Conservation (phyloP, 148 eudicot genomes). For the Suaeda aralocaspica region DNA sequence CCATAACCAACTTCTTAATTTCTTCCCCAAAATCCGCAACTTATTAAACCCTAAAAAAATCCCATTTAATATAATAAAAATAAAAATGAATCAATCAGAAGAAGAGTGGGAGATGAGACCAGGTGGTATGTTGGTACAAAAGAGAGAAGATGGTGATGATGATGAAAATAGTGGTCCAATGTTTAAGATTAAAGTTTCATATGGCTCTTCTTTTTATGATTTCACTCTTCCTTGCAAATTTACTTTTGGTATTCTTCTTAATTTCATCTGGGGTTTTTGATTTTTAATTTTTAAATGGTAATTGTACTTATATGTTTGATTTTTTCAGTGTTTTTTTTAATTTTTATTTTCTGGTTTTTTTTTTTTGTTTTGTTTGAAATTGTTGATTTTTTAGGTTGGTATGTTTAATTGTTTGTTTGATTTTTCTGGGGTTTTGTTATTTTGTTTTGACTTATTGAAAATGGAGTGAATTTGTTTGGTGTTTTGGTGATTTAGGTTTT, state of each 20-base stretch:
- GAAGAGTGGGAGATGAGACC: slow-evolving; percentile 46
- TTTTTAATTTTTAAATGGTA: no score
- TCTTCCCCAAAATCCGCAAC: not conserved
- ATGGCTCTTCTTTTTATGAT: slow-evolving; percentile 43
- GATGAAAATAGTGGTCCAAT: slow-evolving; percentile 16
- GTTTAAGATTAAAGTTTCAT: slow-evolving; percentile 51
- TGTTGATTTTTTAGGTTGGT: not conserved
- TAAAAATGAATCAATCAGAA: slow-evolving; percentile 22
- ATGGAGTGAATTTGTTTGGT: not conserved
- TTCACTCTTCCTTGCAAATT: slow-evolving; percentile 41
- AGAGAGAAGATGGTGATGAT: slow-evolving; percentile 30
- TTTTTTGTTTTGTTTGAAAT: not conserved
- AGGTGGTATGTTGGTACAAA: slow-evolving; percentile 53
- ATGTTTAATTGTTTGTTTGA: not conserved
- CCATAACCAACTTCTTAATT: not conserved
- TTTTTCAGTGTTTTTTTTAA: not conserved
- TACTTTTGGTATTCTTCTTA: slow-evolving; percentile 48
- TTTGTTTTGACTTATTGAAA: not conserved
- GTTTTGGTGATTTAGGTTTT: not conserved
- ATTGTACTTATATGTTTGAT: not conserved
- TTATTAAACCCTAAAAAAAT: no score
- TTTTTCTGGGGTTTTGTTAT: not conserved
- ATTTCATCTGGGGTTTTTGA: not conserved
- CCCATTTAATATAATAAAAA: no score
- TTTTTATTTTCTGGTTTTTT: not conserved